Evolutionary conservation across 1,284 basidiomycete species (phyloP), one percentile per base, ranked within the genome.

Genomic region (Austropuccinia psidii): DNA sequence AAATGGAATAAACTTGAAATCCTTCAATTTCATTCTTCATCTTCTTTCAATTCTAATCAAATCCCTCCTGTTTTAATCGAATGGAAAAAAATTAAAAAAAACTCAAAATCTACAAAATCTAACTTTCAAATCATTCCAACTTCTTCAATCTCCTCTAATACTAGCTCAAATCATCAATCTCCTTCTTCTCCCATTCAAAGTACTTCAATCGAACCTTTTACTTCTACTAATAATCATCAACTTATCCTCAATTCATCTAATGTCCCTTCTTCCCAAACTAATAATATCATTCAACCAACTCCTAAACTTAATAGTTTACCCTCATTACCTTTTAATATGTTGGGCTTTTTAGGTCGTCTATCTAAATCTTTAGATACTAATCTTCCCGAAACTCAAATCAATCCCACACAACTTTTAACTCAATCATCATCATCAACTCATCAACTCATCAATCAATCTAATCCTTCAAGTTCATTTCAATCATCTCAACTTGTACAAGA

Each of bases 1-100:
- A 78, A 77, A 62, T 78, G 76, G 77, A 77, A 74, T 27, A 75
- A 78, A 29, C 66, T 68, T 9, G 67, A 74, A 19, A 73, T 76
- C 19, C 75, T 77, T 17, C 47, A 74, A 8, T 58, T 57, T 31
- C 60, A 47, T 19, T 39, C 3, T 19, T 45, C 19, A 2, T 27
- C 24, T 19, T 3, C 37, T 67, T 70, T 35, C 50, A 62, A 19
- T 39, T 55, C 52, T 58, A 54, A 0, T 74, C 70, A 6, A 54
- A 47, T 17, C 41, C 55, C n/a, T 58, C 55, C 33, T 29, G 33
- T 41, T 60, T 24, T 78, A 76, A 41, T 74, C 75, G 49, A 76
- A 77, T 17, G 62, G 79, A 24, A 73, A 41, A 39, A 79, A 60
- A 80, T 5, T 78, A 78, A 77, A 75, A 74, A 61, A 76, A 77